These are phyloP conservation scores for Dactylellina sp. DNA, from an alignment of 2,329 filamentous ascomycete genomes.

Conservation along the genomic window DNA sequence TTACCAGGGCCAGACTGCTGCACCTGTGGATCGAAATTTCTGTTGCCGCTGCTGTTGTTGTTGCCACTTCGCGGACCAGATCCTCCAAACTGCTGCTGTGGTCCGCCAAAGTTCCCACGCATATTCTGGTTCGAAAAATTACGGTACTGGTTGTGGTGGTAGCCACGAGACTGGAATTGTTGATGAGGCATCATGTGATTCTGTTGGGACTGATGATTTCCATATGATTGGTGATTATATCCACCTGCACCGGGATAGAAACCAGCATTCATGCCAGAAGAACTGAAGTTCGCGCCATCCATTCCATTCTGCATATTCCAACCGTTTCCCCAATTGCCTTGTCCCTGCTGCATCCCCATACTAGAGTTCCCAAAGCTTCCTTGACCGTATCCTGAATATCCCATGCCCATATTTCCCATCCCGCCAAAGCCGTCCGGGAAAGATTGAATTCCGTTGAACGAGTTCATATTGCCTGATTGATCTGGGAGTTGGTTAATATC, in stretches of 20 bases:
- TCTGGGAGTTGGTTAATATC: slow-evolving; percentile 31
- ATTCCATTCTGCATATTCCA: slow-evolving; percentile 59
- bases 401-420: slow-evolving; percentile 58
- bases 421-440: slow-evolving; percentile 58
- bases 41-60: slow-evolving; percentile 31
- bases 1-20: slow-evolving; percentile 33
- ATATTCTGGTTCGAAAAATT: slow-evolving; percentile 56
- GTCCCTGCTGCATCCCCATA: slow-evolving; percentile 55
- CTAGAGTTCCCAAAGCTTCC: slow-evolving; percentile 55
- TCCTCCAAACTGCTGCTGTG: slow-evolving; percentile 53
- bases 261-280: slow-evolving; percentile 59
- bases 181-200: slow-evolving; percentile 58
- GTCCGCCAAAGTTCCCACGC: slow-evolving; percentile 56
- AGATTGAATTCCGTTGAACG: slow-evolving; percentile 56
- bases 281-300: slow-evolving; percentile 57
- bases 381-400: slow-evolving; percentile 54
- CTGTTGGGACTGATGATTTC: slow-evolving; percentile 60
- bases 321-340: slow-evolving; percentile 57
- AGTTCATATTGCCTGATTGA: slow-evolving; percentile 52
- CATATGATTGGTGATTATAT: slow-evolving; percentile 62
- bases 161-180: slow-evolving; percentile 57
- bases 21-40: slow-evolving; percentile 48
- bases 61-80: slow-evolving; percentile 32
- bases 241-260: slow-evolving; percentile 61
- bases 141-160: slow-evolving; percentile 57